phyloP scores from a whole-genome alignment of 2,329 filamentous ascomycete genomes.

The Fragosphaeria purpurea region DNA sequence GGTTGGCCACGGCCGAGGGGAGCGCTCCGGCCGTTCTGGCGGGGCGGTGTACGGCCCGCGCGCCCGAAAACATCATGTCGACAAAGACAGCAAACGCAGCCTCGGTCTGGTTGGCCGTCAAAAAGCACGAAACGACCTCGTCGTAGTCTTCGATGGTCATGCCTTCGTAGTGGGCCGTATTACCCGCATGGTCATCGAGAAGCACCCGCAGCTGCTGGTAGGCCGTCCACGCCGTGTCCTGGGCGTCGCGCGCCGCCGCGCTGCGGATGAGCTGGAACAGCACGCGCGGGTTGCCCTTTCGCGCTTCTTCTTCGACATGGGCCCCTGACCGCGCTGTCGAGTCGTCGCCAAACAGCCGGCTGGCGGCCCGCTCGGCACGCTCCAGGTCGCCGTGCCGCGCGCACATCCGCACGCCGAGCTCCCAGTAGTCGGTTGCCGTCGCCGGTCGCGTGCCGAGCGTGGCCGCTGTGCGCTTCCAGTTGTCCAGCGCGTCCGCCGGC shows the following conservation, averaged over 20 bases:
- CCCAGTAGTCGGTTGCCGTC: conserved; percentile 46
- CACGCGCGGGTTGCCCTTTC: conserved; percentile 7
- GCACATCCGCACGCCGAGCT: conserved; percentile 57
- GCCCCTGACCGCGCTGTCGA: no score
- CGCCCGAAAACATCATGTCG: conserved; percentile 71
- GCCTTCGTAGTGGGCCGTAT: conserved; percentile 13
- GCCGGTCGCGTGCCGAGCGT: conserved; percentile 40
- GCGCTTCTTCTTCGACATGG: conserved; percentile 23
- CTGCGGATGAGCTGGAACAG: conserved; percentile 11
- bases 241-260: conserved; percentile 22
- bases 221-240: conserved; percentile 52
- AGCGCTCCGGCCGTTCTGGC: conserved; percentile 20
- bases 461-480: conserved; percentile 50
- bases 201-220: conserved; percentile 56
- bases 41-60: conserved; percentile 35
- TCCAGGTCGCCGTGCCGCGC: conserved; percentile 47
- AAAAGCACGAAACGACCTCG: conserved; percentile 57
- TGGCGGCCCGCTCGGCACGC: conserved; percentile 46
- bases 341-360: conserved; percentile 22
- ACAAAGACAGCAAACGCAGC: conserved; percentile 69
- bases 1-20: conserved; percentile 49
- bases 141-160: conserved; percentile 72
- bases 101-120: conserved; percentile 54
- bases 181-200: conserved; percentile 32
- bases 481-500: conserved; percentile 47